Evolutionary conservation across 306 rosid species (phyloP), one percentile per base, ranked within the genome.

Genomic region (Corylus avellana): DNA sequence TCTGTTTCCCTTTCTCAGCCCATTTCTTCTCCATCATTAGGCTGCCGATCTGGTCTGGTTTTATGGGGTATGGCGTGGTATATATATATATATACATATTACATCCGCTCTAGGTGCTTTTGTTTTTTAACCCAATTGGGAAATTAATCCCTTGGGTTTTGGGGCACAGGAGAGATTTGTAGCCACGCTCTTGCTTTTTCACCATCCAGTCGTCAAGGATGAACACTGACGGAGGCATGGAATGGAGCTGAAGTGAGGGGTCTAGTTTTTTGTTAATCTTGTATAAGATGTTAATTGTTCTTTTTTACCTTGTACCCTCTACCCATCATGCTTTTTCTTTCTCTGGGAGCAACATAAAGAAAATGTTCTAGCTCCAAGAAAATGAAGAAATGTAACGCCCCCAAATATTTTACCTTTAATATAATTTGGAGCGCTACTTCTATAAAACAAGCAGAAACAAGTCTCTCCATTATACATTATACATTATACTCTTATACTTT

Each of bases 71-170:
- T 67, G 76, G 75, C 69, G 70, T 62, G 71, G 85, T 37, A 81
- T 53, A 20, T 86, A 32, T 37, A 81, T 53, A 20, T 86, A 20
- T 86, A 32, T 37, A 81, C 48, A 20, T 86, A 57, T 76, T 69
- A 59, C 66, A 85, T 71, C 55, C 62, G 77, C 77, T 67, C 59
- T 46, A 56, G 37, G 16, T 69, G 63, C 83, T 75, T 61, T 22
- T 54, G 73, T 80, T 87, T 90, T 90, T 90, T 87, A 8, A 78
- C 86, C 87, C 86, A 75, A 73, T 74, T 82, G 80, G 81, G 64
- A 20, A 46, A 54, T 67, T 32, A 32, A 2, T 18, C 86, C 87
- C 73, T 39, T 67, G 80, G 85, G 82, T 86, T 89, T 90, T 82
- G 72, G 76, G 81, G 86, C 72, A 77, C 25, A 75, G 77, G 82